Base-by-base conservation (phyloP, 169 alveolate genomes). In the Plasmodium coatneyi region DNA sequence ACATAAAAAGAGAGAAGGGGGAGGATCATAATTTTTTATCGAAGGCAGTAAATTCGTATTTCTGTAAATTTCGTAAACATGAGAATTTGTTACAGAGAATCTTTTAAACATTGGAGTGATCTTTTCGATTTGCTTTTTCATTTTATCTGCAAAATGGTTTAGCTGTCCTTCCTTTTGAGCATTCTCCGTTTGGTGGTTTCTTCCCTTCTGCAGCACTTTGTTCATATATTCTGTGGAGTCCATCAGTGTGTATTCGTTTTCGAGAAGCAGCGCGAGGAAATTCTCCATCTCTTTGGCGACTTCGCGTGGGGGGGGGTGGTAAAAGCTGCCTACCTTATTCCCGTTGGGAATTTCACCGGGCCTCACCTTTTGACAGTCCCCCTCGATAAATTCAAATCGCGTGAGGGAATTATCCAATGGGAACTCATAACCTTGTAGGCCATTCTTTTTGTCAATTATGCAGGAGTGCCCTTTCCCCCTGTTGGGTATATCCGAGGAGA, bases 11-110 rank as follows among this genome's bases (percentile, higher is more conserved):
- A 36, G 36, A 14, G 90, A 80, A 16, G 78, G 28, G 25, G 84
- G 41, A 36, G 36, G 43, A 71, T 90, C 43, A 81, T 80, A 19
- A 32, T 87, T 39, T 70, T 90, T 90, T 34, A 90, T 41, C 2
- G 83, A 36, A 22, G 95, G 95, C 36, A 90, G 82, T 72, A 90
- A 81, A 71, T 76, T 71, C 14, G 95, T 78, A n/a, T 80, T 90
- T 32, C 41, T 90, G 79, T 90, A 90, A 30, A 90, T 90, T 70
- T 90, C 95, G 36, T 80, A 90, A 66, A 90, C 92, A 90, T 80
- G 92, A 70, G 71, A 28, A 81, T 72, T 90, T 66, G 83, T 28
- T 16, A 81, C 22, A 39, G 70, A 32, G 56, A 16, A 28, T 14
- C n/a, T 87, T 87, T 87, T 56, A 56, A 87, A 79, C 34, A 78